These are phyloP conservation scores for Aspergillus indologenus DNA, from an alignment of 495 filamentous ascomycete genomes.

Conservation along the genomic window DNA sequence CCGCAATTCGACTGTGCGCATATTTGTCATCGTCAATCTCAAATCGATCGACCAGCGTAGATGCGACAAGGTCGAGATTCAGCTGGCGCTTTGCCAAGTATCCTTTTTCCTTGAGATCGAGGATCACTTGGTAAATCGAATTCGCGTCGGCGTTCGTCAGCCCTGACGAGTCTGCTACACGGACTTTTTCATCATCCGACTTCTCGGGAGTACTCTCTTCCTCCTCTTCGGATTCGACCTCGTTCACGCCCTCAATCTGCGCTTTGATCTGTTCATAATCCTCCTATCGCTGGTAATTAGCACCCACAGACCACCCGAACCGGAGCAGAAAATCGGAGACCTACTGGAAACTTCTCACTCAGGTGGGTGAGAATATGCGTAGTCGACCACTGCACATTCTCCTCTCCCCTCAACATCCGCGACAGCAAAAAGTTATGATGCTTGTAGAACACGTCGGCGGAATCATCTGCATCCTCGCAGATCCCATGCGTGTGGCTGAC, in stretches of 20 bases:
- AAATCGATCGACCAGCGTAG: constrained; percentile 27
- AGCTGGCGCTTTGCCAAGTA: constrained; percentile 46
- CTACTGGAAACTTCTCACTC: constrained; percentile 47
- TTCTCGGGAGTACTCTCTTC: constrained; percentile 16
- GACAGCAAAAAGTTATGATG: constrained; percentile 55
- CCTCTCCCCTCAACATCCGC: constrained; percentile 55
- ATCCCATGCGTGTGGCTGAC: constrained; percentile 42
- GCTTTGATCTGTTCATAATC: constrained; percentile 38
- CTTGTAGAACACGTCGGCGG: constrained; percentile 49
- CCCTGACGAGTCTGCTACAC: constrained; percentile 28
- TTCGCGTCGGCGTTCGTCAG: constrained; percentile 37
- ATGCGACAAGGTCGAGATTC: constrained; percentile 37
- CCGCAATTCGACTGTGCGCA: constrained; percentile 36
- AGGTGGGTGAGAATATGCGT: constrained; percentile 54
- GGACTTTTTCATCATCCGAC: constrained; percentile 22
- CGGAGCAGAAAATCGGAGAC: not conserved
- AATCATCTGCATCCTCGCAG: constrained; percentile 46
- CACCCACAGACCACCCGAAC: not conserved
- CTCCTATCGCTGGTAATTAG: constrained; percentile 29
- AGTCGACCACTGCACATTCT: constrained; percentile 53
- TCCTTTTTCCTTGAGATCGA: constrained; percentile 38
- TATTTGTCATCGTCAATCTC: constrained; percentile 34
- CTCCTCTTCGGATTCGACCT: constrained; percentile 26
- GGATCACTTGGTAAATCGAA: constrained; percentile 36
- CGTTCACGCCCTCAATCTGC: constrained; percentile 27